Evolutionary conservation across 164 flowering plant species (phyloP).

Genomic region (Vitis vinifera): DNA sequence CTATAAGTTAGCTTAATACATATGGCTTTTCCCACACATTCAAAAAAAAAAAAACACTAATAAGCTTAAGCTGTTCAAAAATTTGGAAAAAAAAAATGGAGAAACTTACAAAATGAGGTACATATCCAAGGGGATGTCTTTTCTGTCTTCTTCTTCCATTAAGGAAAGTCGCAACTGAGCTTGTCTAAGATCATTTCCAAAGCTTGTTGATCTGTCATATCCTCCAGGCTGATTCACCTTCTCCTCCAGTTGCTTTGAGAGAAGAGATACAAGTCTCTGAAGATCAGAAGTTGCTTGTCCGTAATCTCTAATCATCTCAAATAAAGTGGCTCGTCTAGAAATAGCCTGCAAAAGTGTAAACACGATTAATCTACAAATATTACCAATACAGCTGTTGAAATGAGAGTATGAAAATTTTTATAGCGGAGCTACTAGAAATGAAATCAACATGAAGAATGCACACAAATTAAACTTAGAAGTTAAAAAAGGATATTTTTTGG

Average conservation of each 20-base stretch:
- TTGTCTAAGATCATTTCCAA: conserved; percentile 50
- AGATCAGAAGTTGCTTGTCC: conserved; percentile 78
- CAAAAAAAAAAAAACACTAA: too few species aligned
- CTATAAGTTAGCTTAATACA: too few species aligned
- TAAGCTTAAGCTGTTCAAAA: too few species aligned
- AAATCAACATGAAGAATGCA: too few species aligned
- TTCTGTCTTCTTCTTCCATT: conserved; percentile 68
- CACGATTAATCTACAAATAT: neutral
- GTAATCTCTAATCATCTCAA: conserved; percentile 88
- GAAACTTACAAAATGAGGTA: conserved; percentile 85
- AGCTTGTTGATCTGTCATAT: conserved; percentile 25
- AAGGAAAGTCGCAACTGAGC: conserved; percentile 50
- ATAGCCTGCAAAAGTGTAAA: conserved; percentile 58
- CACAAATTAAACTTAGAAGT: too few species aligned
- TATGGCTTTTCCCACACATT: too few species aligned
- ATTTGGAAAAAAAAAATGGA: too few species aligned
- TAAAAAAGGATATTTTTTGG: too few species aligned
- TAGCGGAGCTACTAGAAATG: too few species aligned
- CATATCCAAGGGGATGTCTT: conserved; percentile 63
- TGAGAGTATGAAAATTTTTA: too few species aligned
- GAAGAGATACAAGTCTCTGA: conserved; percentile 55
- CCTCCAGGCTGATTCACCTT: conserved; percentile 34
- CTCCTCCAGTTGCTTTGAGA: conserved; percentile 48
- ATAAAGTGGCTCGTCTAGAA: conserved; percentile 83
- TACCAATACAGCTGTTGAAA: too few species aligned